phyloP scores from a whole-genome alignment of 139 green algal genomes.

The Chlamydomonas urium region DNA sequence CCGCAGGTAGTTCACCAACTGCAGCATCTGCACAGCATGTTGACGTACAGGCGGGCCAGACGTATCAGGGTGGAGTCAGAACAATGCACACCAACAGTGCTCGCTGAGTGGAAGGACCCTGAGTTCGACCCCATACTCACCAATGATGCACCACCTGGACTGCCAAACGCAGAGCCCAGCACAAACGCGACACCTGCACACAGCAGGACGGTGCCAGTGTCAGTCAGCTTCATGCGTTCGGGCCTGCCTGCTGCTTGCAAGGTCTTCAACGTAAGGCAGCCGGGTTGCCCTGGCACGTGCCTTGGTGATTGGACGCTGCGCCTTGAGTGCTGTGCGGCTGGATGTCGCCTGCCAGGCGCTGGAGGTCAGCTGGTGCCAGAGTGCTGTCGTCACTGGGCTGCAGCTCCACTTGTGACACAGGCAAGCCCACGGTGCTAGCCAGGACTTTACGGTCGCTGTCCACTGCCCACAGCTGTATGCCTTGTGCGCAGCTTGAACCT shows the following conservation, averaged over 20 bases:
- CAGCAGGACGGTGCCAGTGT: not conserved
- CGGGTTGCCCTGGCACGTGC: too few relatives aligned
- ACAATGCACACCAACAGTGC: not conserved
- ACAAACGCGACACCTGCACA: constrained; percentile 43
- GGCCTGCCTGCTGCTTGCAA: not conserved
- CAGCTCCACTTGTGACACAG: constrained; percentile 18
- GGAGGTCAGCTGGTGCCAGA: constrained; percentile 13
- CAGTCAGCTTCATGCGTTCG: not conserved
- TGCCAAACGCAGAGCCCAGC: constrained; percentile 44
- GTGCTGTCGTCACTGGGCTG: constrained; percentile 20
- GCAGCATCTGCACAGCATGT: constrained; percentile 42
- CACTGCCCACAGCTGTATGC: constrained; percentile 41
- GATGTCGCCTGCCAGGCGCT: not conserved
- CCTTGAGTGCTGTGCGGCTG: not conserved
- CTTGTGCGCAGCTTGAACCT: not conserved
- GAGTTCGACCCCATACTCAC: constrained; percentile 22
- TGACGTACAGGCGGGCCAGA: not conserved
- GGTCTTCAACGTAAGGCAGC: too few relatives aligned
- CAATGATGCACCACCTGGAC: constrained; percentile 55
- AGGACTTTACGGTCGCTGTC: constrained; percentile 41
- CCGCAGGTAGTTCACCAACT: constrained; percentile 55
- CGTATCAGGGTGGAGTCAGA: not conserved
- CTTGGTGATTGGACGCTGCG: not conserved
- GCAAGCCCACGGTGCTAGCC: constrained; percentile 20
- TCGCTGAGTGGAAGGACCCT: not conserved